Percentiles rank a stretch among this genome's conserved stretches.
Conservation (phyloP, 768 basidiomycete species). For the Cystobasidiopsis lactophilus region DNA sequence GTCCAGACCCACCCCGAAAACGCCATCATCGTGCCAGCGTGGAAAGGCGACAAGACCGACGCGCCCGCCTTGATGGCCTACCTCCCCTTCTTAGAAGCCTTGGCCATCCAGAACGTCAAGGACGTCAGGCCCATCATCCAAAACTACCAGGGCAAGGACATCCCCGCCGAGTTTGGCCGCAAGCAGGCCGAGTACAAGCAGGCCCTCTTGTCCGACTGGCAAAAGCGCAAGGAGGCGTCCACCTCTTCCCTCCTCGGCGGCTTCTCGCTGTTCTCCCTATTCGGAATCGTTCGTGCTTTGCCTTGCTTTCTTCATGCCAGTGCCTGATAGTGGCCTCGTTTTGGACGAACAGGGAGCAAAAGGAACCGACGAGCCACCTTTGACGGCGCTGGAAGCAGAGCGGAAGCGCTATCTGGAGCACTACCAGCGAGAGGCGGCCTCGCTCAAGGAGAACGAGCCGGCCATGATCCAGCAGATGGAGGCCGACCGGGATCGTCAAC, state of each 20-base stretch:
- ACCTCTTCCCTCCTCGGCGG: conserved; percentile 4
- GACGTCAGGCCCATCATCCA: conserved; percentile 75
- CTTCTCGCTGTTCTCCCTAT: not conserved
- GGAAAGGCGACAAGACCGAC: conserved; percentile 50
- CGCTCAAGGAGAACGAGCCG: conserved; percentile 32
- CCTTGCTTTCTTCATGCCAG: not conserved
- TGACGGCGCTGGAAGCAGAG: not conserved
- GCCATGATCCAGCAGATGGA: conserved; percentile 34
- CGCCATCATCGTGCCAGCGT: conserved; percentile 56
- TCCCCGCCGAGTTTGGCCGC: conserved; percentile 70
- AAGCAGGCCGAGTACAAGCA: conserved; percentile 64
- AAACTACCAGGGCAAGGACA: conserved; percentile 67
- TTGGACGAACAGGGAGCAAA: not conserved
- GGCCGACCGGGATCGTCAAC: conserved; percentile 33
- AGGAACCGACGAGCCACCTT: not conserved
- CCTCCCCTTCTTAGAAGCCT: conserved; percentile 94
- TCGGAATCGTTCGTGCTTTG: not conserved
- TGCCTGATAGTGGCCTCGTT: not conserved
- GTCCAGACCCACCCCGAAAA: conserved; percentile 66
- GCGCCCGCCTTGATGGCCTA: conserved; percentile 51
- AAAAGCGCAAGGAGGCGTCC: conserved; percentile 26
- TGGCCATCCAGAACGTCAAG: conserved; percentile 54
- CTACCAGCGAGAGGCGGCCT: conserved; percentile 36
- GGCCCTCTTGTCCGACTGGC: conserved; percentile 61
- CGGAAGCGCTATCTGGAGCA: not conserved